Percentiles rank a stretch among this genome's conserved stretches.
Evolutionary conservation across 768 basidiomycete genomes (phyloP).

Genomic region (Clitopilus hobsonii): DNA sequence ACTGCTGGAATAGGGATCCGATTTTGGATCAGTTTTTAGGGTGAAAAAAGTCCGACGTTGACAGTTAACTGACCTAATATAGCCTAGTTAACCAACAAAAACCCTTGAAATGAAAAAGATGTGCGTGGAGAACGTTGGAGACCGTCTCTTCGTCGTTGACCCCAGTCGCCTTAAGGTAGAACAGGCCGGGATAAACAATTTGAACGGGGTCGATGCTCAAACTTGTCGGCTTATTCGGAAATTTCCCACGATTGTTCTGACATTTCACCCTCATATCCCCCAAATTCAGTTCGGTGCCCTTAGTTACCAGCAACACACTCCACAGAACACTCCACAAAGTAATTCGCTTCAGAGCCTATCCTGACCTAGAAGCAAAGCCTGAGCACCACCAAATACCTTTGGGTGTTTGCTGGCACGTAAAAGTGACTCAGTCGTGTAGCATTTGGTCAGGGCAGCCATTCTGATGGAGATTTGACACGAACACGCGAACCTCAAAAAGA

Average conservation of each 20-base stretch:
- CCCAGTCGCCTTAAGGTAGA: conserved; percentile 1
- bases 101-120: background rate
- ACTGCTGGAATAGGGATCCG: background rate
- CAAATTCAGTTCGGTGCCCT: background rate
- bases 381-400: background rate
- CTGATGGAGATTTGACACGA: background rate
- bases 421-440: background rate
- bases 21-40: background rate
- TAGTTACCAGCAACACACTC: background rate
- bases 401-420: background rate
- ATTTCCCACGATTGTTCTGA: conserved; percentile 1
- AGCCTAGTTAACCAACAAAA: background rate
- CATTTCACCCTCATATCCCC: background rate
- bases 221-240: background rate
- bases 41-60: conserved; percentile 1
- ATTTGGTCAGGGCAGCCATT: background rate
- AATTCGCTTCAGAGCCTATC: background rate
- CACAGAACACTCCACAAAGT: background rate
- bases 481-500: background rate
- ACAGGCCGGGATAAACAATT: conserved; percentile 1
- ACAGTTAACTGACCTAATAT: background rate
- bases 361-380: background rate
- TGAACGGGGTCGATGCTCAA: background rate
- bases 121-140: conserved; percentile 1
- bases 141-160: background rate